Evolutionary conservation across 345 rosid genomes (phyloP).

Genomic region (Schrenkiella parvula): DNA sequence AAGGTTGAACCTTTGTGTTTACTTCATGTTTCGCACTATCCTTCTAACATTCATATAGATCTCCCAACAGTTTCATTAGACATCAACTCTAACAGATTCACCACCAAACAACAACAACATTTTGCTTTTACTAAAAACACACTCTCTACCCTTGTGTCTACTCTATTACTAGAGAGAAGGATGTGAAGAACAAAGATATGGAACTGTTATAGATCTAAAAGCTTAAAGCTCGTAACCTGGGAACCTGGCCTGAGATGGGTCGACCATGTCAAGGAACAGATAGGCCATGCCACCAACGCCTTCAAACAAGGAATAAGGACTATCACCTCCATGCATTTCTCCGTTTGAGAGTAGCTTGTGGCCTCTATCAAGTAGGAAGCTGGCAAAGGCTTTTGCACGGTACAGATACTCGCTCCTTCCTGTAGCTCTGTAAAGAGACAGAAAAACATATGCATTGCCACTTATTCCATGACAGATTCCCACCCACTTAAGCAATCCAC

Average conservation of each 20-base stretch:
- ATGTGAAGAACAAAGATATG: neutral
- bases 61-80: neutral
- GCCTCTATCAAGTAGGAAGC: conserved; percentile 59
- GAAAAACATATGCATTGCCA: conserved; percentile 59
- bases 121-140: neutral
- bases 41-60: conserved; percentile 6
- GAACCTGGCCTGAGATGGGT: conserved; percentile 49
- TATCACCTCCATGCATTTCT: conserved; percentile 67
- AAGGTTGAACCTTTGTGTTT: conserved; percentile 1
- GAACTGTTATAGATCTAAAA: neutral
- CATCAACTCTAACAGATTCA: neutral
- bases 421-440: conserved; percentile 52
- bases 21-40: conserved; percentile 1
- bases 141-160: neutral
- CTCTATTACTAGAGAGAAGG: neutral
- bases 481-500: conserved; percentile 64
- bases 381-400: conserved; percentile 63
- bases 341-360: conserved; percentile 48
- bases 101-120: neutral
- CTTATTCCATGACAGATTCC: conserved; percentile 78
- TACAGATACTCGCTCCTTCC: conserved; percentile 46
- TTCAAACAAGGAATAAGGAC: conserved; percentile 57
- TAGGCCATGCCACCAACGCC: conserved; percentile 68
- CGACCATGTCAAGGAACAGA: conserved; percentile 54
- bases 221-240: conserved; percentile 59